Conservation (phyloP, 345 rosid species). For the Populus tremula region DNA sequence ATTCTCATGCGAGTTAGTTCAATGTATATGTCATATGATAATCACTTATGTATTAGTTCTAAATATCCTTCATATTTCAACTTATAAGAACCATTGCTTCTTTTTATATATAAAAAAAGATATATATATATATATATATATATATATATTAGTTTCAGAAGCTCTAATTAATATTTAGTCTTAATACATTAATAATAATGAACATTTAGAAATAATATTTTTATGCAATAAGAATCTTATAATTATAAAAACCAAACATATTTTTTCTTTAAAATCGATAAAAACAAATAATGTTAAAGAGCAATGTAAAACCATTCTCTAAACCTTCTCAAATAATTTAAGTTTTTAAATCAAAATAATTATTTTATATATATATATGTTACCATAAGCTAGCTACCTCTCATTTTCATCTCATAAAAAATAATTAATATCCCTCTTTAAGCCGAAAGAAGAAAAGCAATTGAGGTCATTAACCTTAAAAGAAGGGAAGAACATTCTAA, state of each 20-base stretch:
- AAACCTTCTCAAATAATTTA: no score
- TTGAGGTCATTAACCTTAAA: constrained; percentile 26
- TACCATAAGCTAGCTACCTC: neutral
- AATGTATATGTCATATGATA: rapidly evolving
- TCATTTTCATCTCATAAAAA: neutral
- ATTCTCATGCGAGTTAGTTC: rapidly evolving
- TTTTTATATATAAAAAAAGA: rapidly evolving
- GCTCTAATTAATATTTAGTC: rapidly evolving
- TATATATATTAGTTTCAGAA: rapidly evolving
- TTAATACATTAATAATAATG: rapidly evolving
- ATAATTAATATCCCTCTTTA: constrained; percentile 2
- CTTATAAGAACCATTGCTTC: no score
- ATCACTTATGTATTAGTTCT: no score
- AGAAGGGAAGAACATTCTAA: constrained; percentile 29
- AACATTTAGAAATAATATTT: no score
- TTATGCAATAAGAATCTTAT: rapidly evolving
- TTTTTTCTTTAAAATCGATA: no score
- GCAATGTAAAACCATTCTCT: no score
- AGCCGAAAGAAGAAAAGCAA: constrained; percentile 40
- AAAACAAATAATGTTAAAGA: no score
- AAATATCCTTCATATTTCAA: rapidly evolving
- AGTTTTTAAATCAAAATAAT: no score
- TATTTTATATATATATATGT: no score
- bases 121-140: no score
- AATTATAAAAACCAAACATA: no score